phyloP scores from a whole-genome alignment of 2,329 filamentous ascomycete species.

The Botrytis aclada region DNA sequence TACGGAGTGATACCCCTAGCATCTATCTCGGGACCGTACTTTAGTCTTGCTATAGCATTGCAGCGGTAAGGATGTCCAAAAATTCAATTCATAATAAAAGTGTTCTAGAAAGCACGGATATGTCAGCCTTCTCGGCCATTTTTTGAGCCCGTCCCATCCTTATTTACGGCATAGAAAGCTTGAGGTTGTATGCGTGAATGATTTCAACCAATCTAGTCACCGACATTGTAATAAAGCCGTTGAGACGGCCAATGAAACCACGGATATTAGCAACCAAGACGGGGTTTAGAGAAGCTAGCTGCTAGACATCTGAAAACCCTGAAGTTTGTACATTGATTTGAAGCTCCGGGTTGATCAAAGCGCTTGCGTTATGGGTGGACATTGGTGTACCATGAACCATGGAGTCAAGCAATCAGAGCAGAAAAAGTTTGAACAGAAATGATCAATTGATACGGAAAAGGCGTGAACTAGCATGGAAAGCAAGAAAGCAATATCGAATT shows the following conservation, averaged over 20 bases:
- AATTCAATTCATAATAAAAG: background rate
- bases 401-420: background rate
- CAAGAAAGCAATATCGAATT: background rate
- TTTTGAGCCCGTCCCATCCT: background rate
- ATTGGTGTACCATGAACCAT: background rate
- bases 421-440: background rate
- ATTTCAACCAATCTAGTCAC: background rate
- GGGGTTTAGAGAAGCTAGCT: background rate
- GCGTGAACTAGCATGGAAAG: background rate
- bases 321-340: background rate
- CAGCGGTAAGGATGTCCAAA: background rate
- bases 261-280: slow-evolving; percentile 1
- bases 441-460: background rate
- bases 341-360: slow-evolving; percentile 4
- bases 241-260: background rate
- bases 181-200: background rate
- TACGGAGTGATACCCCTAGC: background rate
- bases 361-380: background rate
- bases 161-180: background rate
- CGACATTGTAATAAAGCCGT: background rate
- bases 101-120: background rate
- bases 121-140: background rate
- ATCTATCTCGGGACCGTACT: background rate
- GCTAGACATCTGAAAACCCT: background rate
- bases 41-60: background rate